These are phyloP conservation scores for Ophiobolus disseminans DNA, from an alignment of 2,329 filamentous ascomycete species.

Conservation along the genomic window DNA sequence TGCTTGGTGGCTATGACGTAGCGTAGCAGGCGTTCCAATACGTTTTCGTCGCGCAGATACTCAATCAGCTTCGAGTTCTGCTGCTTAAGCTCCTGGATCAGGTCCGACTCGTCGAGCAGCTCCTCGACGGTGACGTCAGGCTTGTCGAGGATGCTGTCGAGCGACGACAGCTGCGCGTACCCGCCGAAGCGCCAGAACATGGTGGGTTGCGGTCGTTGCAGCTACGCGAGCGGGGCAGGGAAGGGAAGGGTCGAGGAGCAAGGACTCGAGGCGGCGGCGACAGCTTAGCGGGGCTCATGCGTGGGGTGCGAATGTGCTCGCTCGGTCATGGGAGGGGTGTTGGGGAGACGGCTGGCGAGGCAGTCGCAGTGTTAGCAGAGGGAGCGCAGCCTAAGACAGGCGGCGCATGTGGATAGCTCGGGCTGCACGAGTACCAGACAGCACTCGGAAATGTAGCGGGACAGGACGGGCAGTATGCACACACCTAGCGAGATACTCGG, in stretches of 20 bases:
- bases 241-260: constrained; percentile 26
- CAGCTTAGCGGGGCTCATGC: constrained; percentile 30
- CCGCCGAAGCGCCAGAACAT: constrained; percentile 99
- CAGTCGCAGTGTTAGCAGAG: constrained; percentile 15
- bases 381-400: constrained; percentile 15
- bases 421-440: constrained; percentile 13
- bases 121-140: constrained; percentile 93
- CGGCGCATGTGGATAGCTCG: constrained; percentile 19
- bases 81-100: constrained; percentile 97
- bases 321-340: constrained; percentile 23
- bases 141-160: constrained; percentile 97
- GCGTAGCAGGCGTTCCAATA: constrained; percentile 83
- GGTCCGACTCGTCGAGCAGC: constrained; percentile 91
- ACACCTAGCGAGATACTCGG: constrained; percentile 22
- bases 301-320: constrained; percentile 21
- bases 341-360: constrained; percentile 17
- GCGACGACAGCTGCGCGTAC: constrained; percentile 95
- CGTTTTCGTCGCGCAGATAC: constrained; percentile 85
- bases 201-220: constrained; percentile 56
- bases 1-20: constrained; percentile 85
- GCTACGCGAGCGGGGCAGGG: constrained; percentile 38
- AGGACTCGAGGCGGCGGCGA: constrained; percentile 36
- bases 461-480: constrained; percentile 10
- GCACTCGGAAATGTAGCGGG: constrained; percentile 11
- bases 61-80: constrained; percentile 98